phyloP scores from a whole-genome alignment of 257 asterid species.

The Solanum pennellii region DNA sequence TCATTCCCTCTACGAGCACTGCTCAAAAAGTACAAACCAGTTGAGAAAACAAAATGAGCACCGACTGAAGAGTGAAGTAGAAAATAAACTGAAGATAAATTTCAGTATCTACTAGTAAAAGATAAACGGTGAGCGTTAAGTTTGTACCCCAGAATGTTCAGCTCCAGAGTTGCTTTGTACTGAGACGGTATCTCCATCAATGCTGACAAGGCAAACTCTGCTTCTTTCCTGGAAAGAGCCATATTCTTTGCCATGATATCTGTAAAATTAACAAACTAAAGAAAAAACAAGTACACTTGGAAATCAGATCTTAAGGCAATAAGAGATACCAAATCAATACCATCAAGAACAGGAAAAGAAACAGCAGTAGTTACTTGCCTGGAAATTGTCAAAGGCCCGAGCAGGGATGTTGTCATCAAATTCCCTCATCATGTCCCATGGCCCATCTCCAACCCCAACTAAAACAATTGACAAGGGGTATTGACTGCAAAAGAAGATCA shows the following conservation, averaged over 20 bases:
- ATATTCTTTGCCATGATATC: constrained; percentile 72
- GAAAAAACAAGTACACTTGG: not conserved
- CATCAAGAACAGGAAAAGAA: not conserved
- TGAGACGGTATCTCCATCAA: constrained; percentile 97
- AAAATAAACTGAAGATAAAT: not conserved
- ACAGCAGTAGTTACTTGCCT: constrained; percentile 31
- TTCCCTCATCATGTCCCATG: constrained; percentile 97
- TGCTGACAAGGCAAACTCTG: constrained; percentile 90
- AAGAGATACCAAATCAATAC: not conserved
- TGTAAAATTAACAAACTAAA: constrained; percentile 86
- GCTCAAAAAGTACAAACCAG: constrained; percentile 13
- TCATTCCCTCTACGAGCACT: constrained; percentile 64
- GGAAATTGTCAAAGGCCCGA: constrained; percentile 88
- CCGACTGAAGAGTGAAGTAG: not conserved
- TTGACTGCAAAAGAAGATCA: constrained; percentile 34
- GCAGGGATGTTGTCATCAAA: constrained; percentile 90
- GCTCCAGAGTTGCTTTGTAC: constrained; percentile 89
- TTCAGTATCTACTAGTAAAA: not conserved
- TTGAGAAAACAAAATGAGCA: not conserved
- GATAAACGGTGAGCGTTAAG: not conserved
- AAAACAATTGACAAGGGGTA: constrained; percentile 74
- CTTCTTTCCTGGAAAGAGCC: constrained; percentile 69
- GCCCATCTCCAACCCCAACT: constrained; percentile 96
- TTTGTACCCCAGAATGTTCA: constrained; percentile 68
- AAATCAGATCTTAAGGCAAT: not conserved